Evolutionary conservation across 1,139 yeast species (phyloP).

Genomic region (Debaryomycetaceae sp.): DNA sequence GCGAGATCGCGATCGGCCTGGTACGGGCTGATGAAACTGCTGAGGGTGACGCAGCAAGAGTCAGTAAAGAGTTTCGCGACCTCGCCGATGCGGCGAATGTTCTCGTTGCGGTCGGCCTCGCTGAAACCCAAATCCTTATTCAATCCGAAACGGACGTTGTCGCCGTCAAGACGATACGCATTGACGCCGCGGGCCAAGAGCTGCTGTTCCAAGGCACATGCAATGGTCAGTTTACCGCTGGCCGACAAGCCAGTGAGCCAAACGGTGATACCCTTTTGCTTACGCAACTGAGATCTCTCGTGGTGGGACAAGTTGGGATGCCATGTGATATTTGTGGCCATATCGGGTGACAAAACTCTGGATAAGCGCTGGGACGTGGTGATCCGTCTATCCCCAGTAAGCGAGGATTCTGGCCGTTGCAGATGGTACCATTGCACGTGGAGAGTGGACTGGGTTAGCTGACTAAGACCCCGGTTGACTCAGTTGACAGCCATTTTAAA

Average conservation of each 20-base stretch:
- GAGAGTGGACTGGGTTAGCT: slow-evolving; percentile 1
- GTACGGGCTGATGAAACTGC: slow-evolving; percentile 91
- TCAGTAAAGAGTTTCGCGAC: slow-evolving; percentile 88
- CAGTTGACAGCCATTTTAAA: too few species aligned
- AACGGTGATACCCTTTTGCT: slow-evolving; percentile 80
- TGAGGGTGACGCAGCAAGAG: slow-evolving; percentile 71
- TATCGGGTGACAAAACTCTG: slow-evolving; percentile 12
- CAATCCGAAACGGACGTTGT: slow-evolving; percentile 85
- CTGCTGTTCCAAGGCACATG: slow-evolving; percentile 84
- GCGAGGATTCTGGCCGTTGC: background rate
- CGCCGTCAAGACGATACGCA: slow-evolving; percentile 89
- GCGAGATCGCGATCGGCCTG: slow-evolving; percentile 75
- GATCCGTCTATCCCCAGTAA: slow-evolving; percentile 1
- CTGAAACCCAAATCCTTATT: slow-evolving; percentile 91
- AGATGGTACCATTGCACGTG: slow-evolving; percentile 2
- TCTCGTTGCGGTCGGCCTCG: slow-evolving; percentile 86
- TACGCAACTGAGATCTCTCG: slow-evolving; percentile 62
- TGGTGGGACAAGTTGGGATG: slow-evolving; percentile 78
- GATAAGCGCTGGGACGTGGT: too few species aligned
- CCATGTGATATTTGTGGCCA: slow-evolving; percentile 97
- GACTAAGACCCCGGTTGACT: too few species aligned
- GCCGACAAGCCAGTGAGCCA: slow-evolving; percentile 97
- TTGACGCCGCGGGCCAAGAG: slow-evolving; percentile 56
- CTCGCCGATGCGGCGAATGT: slow-evolving; percentile 88
- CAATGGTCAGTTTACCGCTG: slow-evolving; percentile 89